phyloP scores from a whole-genome alignment of 805 yeast genomes.

The Blastobotrys terrestris region DNA sequence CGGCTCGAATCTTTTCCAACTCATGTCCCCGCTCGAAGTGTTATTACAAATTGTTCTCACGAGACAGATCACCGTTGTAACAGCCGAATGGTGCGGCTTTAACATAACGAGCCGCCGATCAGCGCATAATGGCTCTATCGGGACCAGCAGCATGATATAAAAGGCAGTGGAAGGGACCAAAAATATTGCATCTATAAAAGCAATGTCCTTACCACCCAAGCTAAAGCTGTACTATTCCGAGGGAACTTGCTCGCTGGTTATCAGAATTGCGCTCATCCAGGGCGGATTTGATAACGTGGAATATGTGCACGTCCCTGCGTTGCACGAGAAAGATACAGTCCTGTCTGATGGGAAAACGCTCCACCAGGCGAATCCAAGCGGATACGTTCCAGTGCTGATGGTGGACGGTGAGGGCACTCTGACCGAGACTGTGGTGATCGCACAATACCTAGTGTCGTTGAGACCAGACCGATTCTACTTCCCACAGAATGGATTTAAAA shows the following conservation, averaged over 20 bases:
- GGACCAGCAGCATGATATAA: too few species aligned
- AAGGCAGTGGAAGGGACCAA: not conserved
- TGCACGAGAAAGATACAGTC: not conserved
- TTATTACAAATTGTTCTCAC: too few species aligned
- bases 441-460: slow-evolving; percentile 6
- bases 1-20: too few species aligned
- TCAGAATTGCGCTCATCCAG: not conserved
- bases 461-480: slow-evolving; percentile 5
- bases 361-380: slow-evolving; percentile 10
- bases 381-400: slow-evolving; percentile 13
- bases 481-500: not conserved
- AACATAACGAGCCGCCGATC: too few species aligned
- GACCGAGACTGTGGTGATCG: slow-evolving; percentile 11
- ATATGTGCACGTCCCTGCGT: not conserved
- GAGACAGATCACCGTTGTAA: too few species aligned
- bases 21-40: too few species aligned
- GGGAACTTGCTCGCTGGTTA: not conserved
- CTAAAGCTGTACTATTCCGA: not conserved
- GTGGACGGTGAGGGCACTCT: slow-evolving; percentile 10
- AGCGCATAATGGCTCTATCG: too few species aligned
- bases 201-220: not conserved
- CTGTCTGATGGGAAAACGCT: not conserved
- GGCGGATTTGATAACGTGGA: not conserved
- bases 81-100: too few species aligned
- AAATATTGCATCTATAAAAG: not conserved